Percentiles rank a stretch among this genome's conserved stretches.
Evolutionary conservation across 192 early-diverging fungal genomes (phyloP).

Genomic region (Linderina pennispora): DNA sequence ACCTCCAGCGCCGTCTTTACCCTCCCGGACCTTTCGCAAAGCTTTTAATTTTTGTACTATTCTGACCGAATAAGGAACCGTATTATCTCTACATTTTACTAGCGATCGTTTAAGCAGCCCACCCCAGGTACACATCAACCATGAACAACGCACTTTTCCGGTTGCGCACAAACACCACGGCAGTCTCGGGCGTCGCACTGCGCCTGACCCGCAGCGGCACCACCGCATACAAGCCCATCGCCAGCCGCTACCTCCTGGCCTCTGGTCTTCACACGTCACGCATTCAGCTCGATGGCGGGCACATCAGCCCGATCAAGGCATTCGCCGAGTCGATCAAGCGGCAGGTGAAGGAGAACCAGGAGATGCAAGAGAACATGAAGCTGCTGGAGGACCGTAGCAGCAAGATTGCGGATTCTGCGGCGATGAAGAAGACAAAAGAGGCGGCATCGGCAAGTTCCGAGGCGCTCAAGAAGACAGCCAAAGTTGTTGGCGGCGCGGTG

Average conservation of each 20-base stretch:
- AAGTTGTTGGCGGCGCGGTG: constrained; percentile 57
- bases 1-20: too few relatives aligned
- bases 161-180: constrained; percentile 5
- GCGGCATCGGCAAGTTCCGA: constrained; percentile 51
- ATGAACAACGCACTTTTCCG: constrained; percentile 23
- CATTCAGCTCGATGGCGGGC: constrained; percentile 28
- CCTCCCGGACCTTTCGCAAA: too few relatives aligned
- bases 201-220: not conserved
- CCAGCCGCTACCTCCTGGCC: not conserved
- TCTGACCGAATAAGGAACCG: too few relatives aligned
- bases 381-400: constrained; percentile 75
- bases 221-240: not conserved
- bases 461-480: constrained; percentile 65
- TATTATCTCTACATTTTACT: too few relatives aligned
- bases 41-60: too few relatives aligned
- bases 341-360: constrained; percentile 92
- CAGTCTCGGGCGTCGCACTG: too few relatives aligned
- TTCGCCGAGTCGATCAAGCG: constrained; percentile 89
- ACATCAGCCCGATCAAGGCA: constrained; percentile 58
- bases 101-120: too few relatives aligned
- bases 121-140: too few relatives aligned
- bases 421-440: constrained; percentile 82
- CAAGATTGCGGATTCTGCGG: constrained; percentile 79
- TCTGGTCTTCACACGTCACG: constrained; percentile 30
- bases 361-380: constrained; percentile 88